Evolutionary conservation across 208 protist genomes (phyloP).

Genomic region (Leishmania arabica): DNA sequence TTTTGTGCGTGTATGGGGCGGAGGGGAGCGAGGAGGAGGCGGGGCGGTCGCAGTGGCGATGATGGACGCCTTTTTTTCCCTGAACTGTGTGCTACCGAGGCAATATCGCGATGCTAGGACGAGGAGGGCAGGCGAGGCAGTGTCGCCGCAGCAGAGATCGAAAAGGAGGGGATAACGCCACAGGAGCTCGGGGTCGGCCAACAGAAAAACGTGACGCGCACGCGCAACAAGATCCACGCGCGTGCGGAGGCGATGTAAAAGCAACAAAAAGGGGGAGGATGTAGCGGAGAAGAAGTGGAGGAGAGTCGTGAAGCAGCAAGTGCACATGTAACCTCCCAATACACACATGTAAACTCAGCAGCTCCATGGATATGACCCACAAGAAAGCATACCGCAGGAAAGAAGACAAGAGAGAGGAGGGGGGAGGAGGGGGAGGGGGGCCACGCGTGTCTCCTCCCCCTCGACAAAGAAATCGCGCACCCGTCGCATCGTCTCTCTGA

Average conservation of each 20-base stretch:
- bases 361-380: neutral
- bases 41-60: neutral
- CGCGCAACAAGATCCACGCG: neutral
- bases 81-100: neutral
- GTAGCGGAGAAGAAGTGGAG: slow-evolving; percentile 4
- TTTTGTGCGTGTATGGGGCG: neutral
- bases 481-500: neutral
- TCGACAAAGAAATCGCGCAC: neutral
- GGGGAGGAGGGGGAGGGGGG: no score
- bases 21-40: no score
- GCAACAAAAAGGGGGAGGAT: neutral
- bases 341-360: neutral
- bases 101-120: neutral
- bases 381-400: neutral
- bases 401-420: neutral
- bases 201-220: neutral
- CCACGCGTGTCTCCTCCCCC: neutral
- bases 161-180: neutral
- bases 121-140: neutral
- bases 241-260: neutral
- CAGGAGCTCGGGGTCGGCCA: neutral
- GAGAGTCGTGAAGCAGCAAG: neutral
- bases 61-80: neutral
- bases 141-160: neutral
- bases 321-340: neutral